Evolutionary conservation across 2,329 filamentous ascomycete species (phyloP), one percentile per base, ranked within the genome.

Genomic region (Intubia oerlemansii): DNA sequence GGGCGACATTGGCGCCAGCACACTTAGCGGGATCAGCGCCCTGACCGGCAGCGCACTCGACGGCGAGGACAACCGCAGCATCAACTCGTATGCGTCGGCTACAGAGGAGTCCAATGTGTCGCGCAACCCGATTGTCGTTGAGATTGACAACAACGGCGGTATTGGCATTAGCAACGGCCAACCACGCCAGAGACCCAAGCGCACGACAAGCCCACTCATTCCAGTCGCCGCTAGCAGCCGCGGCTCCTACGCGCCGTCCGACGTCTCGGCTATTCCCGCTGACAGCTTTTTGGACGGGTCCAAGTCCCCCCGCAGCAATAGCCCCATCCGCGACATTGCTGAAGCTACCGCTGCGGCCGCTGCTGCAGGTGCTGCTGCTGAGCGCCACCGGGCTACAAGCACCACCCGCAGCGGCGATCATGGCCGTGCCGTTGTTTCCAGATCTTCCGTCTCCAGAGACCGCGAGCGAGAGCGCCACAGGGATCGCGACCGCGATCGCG

Each of bases 101-200:
- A 78, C 71, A 7, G 76, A 80, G 45, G 80, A 78, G 48, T 85
- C 78, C 37, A 82, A 75, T 48, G 62, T 84, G 32, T 70, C 66
- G 18, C 59, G 65, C 30, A 73, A 77, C 30, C 82, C 82, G 20
- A 72, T 93, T 38, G 82, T 93, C 46, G 78, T 93, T 35, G 85
- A 93, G 47, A 79, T 95, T 36, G 64, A 84, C 42, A 62, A 66
- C 28, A 54, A 59, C 38, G 48, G 44, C 28, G 23, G 31, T 18
- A 17, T 18, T 18, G 31, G 17, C 8, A 20, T 21, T 19, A 30
- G 17, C 14, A 19, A 20, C 19, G 31, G 19, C 30, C 45, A 45
- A 38, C 53, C 51, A 32, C 54, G 58, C 37, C 56, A 61, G 45
- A 71, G 61, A 48, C 62, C 32, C 7, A 33, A 61, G 36, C 36